These are phyloP conservation scores for Blastosporella zonata DNA, from an alignment of 1,284 basidiomycete genomes.

Conservation along the genomic window DNA sequence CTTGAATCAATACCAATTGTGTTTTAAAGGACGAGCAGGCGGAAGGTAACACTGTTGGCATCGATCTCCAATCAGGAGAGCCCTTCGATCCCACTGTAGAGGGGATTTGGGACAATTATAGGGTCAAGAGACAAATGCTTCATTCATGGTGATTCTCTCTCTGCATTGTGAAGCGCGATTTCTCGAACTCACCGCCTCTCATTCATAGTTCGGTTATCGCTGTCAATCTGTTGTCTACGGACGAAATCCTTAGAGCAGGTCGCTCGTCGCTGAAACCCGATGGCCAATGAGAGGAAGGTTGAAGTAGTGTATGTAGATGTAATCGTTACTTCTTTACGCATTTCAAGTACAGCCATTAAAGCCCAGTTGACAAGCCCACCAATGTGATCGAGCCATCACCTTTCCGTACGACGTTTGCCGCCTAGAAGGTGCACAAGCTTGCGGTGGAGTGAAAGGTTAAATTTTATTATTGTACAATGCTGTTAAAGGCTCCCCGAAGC, in stretches of 20 bases:
- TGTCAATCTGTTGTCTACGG: conserved; percentile 91
- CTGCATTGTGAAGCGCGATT: not conserved
- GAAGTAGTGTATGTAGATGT: not conserved
- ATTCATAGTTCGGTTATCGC: conserved; percentile 92
- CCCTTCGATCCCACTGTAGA: conserved; percentile 94
- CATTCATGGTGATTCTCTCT: conserved; percentile 77
- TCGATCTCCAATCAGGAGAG: conserved; percentile 93
- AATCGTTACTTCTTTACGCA: conserved; percentile 1
- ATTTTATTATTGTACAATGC: no score
- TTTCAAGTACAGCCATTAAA: not conserved
- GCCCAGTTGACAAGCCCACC: no score
- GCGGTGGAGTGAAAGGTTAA: no score
- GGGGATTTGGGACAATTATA: conserved; percentile 99
- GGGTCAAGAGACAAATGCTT: conserved; percentile 98
- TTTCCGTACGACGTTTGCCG: no score
- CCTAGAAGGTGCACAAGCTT: no score
- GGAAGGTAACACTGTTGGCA: conserved; percentile 87
- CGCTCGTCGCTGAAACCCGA: conserved; percentile 85
- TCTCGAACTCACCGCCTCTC: conserved; percentile 16
- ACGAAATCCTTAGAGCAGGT: conserved; percentile 94
- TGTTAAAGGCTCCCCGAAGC: no score
- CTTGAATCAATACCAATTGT: conserved; percentile 1
- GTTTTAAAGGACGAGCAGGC: conserved; percentile 81
- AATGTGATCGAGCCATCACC: no score
- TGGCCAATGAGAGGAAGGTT: conserved; percentile 51